phyloP scores from a whole-genome alignment of 495 filamentous ascomycete species.

The Recurvomyces mirabilis region DNA sequence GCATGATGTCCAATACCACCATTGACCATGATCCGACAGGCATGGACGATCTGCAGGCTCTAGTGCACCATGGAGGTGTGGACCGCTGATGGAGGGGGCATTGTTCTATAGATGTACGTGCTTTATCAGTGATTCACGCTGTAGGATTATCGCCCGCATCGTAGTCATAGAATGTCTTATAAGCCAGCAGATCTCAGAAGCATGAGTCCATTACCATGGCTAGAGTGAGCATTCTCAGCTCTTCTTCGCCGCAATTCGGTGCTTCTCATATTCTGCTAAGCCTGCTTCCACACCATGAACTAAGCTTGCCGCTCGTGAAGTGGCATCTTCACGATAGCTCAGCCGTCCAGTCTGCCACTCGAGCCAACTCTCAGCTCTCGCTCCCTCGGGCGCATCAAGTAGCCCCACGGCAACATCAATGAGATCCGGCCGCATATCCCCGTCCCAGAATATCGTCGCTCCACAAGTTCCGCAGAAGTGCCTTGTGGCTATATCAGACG shows the following conservation, averaged over 20 bases:
- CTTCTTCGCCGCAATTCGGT: too few relatives aligned
- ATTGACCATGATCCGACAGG: background rate
- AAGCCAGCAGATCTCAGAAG: too few relatives aligned
- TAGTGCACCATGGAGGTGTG: too few relatives aligned
- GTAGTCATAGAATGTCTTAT: too few relatives aligned
- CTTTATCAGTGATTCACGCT: too few relatives aligned
- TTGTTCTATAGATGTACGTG: too few relatives aligned
- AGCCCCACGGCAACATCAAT: conserved; percentile 42
- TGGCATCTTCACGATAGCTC: conserved; percentile 51
- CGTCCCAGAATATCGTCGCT: conserved; percentile 58
- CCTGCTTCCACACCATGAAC: conserved; percentile 29
- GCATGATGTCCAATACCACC: background rate
- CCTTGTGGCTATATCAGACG: conserved; percentile 43
- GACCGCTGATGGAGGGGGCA: too few relatives aligned
- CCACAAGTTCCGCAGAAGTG: conserved; percentile 56
- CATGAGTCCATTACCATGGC: too few relatives aligned
- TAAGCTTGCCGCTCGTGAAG: conserved; percentile 32
- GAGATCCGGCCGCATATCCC: conserved; percentile 42
- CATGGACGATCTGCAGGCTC: background rate
- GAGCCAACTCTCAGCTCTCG: conserved; percentile 48
- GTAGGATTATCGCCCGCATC: too few relatives aligned
- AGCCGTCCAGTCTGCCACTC: conserved; percentile 49
- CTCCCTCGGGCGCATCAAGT: conserved; percentile 40
- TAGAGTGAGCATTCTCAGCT: too few relatives aligned
- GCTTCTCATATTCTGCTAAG: conserved; percentile 25